Evolutionary conservation across 345 rosid species (phyloP), one percentile per base, ranked within the genome.

Genomic region (Salix dunnii): DNA sequence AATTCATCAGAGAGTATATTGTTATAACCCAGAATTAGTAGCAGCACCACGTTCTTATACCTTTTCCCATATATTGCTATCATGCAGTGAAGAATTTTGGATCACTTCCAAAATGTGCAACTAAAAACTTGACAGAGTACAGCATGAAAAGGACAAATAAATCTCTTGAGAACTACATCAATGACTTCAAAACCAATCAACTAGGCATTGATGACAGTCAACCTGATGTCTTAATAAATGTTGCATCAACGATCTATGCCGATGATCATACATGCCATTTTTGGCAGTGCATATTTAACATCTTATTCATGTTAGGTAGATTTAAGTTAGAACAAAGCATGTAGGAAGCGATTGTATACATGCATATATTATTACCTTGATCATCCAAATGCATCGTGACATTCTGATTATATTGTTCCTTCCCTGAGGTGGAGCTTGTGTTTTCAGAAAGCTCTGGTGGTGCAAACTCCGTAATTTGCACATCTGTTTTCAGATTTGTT

Each of bases 321-420:
- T 51, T 46, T 14, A 46, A 46, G 49, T 46, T 46, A 46, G 43
- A 40, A 40, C 2, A 40, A 10, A 40, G 49, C 36, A 61, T 53
- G 68, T 35, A 8, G 27, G 35, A 73, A 65, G 30, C 31, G 58
- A 35, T 62, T 11, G 27, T 68, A 43, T 21, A 65, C 60, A 67
- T 48, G 73, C 55, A 79, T 55, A 42, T 40, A 69, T 63, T 40
- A 69, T 63, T 76, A 84, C 88, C 87, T 84, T 79, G 76, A 60
- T 72, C 73, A 28, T 76, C 70, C 71, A 67, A 36, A 28, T 53
- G 21, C 43, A 25, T 28, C 33, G 81, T 71, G 10, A 31, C 16
- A 67, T 65, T 81, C 79, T 62, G 36, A 40, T 68, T 68, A 76
- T 78, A 77, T 69, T 81, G 55, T 18, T 23, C 75, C 55, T 49